Evolutionary conservation across 768 basidiomycete genomes (phyloP), one percentile per base, ranked within the genome.

Genomic region (Suillus sp.): DNA sequence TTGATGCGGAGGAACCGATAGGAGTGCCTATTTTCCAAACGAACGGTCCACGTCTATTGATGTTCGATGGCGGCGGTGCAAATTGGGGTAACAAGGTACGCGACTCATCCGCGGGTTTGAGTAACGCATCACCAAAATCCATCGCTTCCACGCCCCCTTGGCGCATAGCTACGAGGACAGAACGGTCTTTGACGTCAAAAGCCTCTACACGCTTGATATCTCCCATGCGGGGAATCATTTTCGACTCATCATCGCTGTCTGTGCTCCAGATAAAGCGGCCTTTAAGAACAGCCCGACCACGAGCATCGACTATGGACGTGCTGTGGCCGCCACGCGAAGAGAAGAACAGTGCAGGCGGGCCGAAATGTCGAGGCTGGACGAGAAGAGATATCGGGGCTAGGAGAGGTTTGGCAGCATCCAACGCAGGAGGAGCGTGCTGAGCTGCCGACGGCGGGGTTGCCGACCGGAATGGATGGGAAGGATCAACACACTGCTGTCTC

Each of bases 261-360:
- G 79, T 72, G 62, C 88, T 93, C 93, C 93, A 95, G 62, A 90
- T 20, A 66, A 95, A 88, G 59, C 88, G 85, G 40, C 89, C 88
- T 67, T 93, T 91, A 13, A 95, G 81, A 11, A 95, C 93, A 14
- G 93, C 91, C 60, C 91, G 79, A 47, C 93, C 93, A 22, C 92
- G 85, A n/a, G 88, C 85, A 71, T 95, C 93, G 20, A 95, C 93
- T 59, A 95, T 92, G 5, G 90, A 81, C 0, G 93, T 95, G 69
- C 92, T 95, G 69, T 93, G 92, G 1, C 93, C 93, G 25, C 93
- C 93, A n/a, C 93, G 87, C 11, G 92, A 90, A 11, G 92, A 93
- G 74, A 84, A 95, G 77, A 95, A 95, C 20, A 95, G 74, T 1
- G 93, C 90, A 5, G 93, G 93, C 27, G 93, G 93, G 0, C 93